Percentiles rank a stretch among this genome's conserved stretches.
Evolutionary conservation across 805 yeast species (phyloP).

Genomic region (Suhomyces emberorum): DNA sequence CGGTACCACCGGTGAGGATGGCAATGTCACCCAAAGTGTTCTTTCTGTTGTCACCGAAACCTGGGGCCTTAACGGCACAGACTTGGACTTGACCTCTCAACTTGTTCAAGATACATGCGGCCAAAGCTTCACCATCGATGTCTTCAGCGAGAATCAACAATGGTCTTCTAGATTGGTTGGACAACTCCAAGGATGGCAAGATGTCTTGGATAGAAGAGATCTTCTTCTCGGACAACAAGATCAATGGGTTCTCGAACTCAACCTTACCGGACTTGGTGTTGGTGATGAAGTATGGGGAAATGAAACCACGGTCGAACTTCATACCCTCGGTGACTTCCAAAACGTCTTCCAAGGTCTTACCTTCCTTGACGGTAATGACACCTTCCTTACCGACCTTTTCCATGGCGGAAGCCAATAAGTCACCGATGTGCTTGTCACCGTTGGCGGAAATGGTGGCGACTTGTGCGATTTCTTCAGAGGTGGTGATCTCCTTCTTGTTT

Average conservation of each 20-base stretch:
- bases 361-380: slow-evolving; percentile 96
- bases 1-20: slow-evolving; percentile 90
- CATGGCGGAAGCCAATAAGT: slow-evolving; percentile 90
- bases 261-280: slow-evolving; percentile 90
- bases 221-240: slow-evolving; percentile 89
- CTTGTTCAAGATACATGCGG: slow-evolving; percentile 96
- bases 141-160: slow-evolving; percentile 92
- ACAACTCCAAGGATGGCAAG: slow-evolving; percentile 87
- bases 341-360: slow-evolving; percentile 94
- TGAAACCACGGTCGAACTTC: slow-evolving; percentile 97
- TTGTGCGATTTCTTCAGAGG: slow-evolving; percentile 93
- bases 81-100: slow-evolving; percentile 98
- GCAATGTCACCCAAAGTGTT: slow-evolving; percentile 95
- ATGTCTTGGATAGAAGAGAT: slow-evolving; percentile 86
- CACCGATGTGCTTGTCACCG: slow-evolving; percentile 92
- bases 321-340: slow-evolving; percentile 96
- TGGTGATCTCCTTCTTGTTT: slow-evolving; percentile 90
- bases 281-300: slow-evolving; percentile 94
- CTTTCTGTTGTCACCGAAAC: slow-evolving; percentile 98
- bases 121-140: slow-evolving; percentile 96
- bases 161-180: slow-evolving; percentile 92
- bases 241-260: slow-evolving; percentile 89
- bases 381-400: slow-evolving; percentile 99
- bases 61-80: slow-evolving; percentile 97
- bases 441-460: slow-evolving; percentile 98